Percentiles rank a stretch among this genome's conserved stretches.
Evolutionary conservation across 257 asterid species (phyloP).

Genomic region (Agastache rugosa): DNA sequence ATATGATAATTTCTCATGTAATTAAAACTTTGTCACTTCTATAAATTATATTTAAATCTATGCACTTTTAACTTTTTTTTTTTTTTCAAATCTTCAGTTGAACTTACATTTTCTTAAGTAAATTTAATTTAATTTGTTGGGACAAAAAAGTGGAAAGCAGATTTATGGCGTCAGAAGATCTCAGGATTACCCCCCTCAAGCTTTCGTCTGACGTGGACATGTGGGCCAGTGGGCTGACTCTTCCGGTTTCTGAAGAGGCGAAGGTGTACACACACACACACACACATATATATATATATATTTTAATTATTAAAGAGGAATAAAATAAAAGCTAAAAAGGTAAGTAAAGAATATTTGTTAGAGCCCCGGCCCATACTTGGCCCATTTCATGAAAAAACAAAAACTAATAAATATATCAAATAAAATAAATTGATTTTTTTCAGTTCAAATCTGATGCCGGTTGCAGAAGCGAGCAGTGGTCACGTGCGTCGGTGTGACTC

Average conservation of each 20-base stretch:
- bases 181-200: slow-evolving; percentile 26
- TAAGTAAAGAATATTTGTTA: slow-evolving; percentile 13
- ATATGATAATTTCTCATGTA: neutral
- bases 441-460: slow-evolving; percentile 39
- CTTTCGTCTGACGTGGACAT: slow-evolving; percentile 35
- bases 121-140: neutral
- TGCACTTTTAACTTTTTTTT: too few relatives aligned
- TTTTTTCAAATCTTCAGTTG: too few relatives aligned
- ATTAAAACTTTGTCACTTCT: neutral
- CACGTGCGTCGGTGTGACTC: slow-evolving; percentile 63
- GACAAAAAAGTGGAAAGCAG: slow-evolving; percentile 36
- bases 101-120: too few relatives aligned
- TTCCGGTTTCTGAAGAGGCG: slow-evolving; percentile 43
- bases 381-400: slow-evolving; percentile 45
- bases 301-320: neutral
- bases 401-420: neutral
- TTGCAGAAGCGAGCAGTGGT: slow-evolving; percentile 41
- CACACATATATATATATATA: too few relatives aligned
- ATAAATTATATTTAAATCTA: too few relatives aligned
- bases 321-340: neutral
- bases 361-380: slow-evolving; percentile 57
- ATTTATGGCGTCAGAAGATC: slow-evolving; percentile 43
- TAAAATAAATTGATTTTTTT: neutral
- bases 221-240: slow-evolving; percentile 55
- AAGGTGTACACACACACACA: neutral